phyloP scores from a whole-genome alignment of 2,329 filamentous ascomycete genomes.

The Alternaria longipes region DNA sequence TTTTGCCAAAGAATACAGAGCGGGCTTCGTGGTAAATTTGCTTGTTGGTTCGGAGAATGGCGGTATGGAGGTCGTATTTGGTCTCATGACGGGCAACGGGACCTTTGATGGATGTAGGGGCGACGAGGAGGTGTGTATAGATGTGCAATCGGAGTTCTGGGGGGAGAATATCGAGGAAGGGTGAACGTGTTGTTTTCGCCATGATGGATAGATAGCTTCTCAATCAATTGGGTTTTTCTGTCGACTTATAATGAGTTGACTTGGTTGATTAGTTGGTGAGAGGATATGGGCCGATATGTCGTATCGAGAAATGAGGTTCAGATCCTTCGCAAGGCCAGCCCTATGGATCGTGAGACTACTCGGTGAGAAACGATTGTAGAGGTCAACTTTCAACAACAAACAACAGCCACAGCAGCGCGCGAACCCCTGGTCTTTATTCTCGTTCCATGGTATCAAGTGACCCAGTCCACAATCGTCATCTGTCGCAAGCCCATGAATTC shows the following conservation, averaged over 20 bases:
- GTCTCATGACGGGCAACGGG: slow-evolving; percentile 25
- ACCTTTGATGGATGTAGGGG: slow-evolving; percentile 32
- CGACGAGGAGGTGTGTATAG: slow-evolving; percentile 41
- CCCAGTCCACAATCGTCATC: slow-evolving; percentile 13
- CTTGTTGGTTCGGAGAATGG: slow-evolving; percentile 51
- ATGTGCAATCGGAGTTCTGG: slow-evolving; percentile 42
- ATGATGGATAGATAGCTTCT: slow-evolving; percentile 2
- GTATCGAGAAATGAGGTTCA: slow-evolving; percentile 1
- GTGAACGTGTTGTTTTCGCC: slow-evolving; percentile 18
- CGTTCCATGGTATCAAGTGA: slow-evolving; percentile 14
- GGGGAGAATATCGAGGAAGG: slow-evolving; percentile 41
- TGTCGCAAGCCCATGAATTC: slow-evolving; percentile 13
- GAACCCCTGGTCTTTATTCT: slow-evolving; percentile 17
- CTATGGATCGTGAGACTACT: slow-evolving; percentile 1
- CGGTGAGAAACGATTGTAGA: background rate
- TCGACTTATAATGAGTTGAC: background rate
- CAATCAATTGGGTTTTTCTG: background rate
- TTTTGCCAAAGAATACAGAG: slow-evolving; percentile 53
- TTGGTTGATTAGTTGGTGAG: background rate
- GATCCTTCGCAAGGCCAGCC: slow-evolving; percentile 11
- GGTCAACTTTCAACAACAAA: background rate
- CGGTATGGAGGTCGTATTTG: slow-evolving; percentile 45
- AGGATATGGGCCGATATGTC: background rate
- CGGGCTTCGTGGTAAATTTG: slow-evolving; percentile 55
- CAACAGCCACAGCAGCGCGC: slow-evolving; percentile 10